Evolutionary conservation across 140 eudicot species (phyloP).

Genomic region (Anethum foeniculum): DNA sequence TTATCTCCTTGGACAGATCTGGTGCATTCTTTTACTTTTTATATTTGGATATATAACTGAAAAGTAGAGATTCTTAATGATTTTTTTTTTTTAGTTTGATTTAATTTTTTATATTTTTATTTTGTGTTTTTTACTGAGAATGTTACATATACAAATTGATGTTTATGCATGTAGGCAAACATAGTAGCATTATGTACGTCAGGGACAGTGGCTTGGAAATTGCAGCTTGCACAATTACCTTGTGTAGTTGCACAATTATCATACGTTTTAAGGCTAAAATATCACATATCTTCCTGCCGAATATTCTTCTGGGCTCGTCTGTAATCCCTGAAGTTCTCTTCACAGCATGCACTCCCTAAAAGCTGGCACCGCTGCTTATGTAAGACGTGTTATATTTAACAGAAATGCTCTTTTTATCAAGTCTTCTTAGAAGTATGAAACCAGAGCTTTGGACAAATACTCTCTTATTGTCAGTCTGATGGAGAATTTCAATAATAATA

Average conservation of each 20-base stretch:
- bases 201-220: constrained; percentile 86
- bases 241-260: constrained; percentile 80
- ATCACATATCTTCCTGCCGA: constrained; percentile 78
- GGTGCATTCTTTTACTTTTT: neutral
- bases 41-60: neutral
- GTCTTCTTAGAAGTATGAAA: neutral
- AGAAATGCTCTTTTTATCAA: neutral
- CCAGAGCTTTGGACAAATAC: neutral
- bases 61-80: neutral
- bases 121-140: neutral
- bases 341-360: constrained; percentile 57
- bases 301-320: constrained; percentile 62
- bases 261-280: constrained; percentile 76
- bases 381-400: constrained; percentile 24
- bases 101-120: neutral
- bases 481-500: neutral
- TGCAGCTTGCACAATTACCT: constrained; percentile 88
- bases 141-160: neutral
- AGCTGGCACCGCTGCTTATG: constrained; percentile 52
- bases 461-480: neutral
- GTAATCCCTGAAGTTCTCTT: constrained; percentile 83
- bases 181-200: constrained; percentile 78
- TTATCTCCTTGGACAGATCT: neutral
- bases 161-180: constrained; percentile 57
- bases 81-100: too few species aligned